Conservation (phyloP, 441 rosid genomes). For the Pelargonium citronellum region DNA sequence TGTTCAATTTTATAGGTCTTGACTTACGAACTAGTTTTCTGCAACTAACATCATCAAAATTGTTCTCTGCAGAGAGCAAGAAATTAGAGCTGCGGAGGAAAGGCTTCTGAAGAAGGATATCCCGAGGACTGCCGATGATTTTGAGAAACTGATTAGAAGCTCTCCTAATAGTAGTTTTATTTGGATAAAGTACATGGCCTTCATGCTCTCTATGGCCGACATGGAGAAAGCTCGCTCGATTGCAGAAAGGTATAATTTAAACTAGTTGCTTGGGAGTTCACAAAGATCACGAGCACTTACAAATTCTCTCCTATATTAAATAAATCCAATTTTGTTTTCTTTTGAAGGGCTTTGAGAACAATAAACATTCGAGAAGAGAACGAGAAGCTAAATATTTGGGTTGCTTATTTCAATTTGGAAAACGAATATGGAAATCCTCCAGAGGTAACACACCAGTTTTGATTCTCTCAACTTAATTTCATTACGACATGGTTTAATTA, state of each 20-base stretch:
- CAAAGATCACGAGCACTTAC: no score
- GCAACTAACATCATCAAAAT: slow-evolving; percentile 11
- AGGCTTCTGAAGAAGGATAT: slow-evolving; percentile 73
- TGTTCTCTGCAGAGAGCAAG: slow-evolving; percentile 55
- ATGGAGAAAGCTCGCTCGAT: slow-evolving; percentile 89
- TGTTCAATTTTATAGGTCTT: slow-evolving; percentile 14
- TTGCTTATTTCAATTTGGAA: slow-evolving; percentile 93
- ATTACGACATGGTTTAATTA: slow-evolving; percentile 16
- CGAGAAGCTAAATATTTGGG: slow-evolving; percentile 93
- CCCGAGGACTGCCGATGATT: slow-evolving; percentile 85
- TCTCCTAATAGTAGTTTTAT: slow-evolving; percentile 91
- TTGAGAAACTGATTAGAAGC: slow-evolving; percentile 80
- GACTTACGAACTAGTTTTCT: slow-evolving; percentile 1
- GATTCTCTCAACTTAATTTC: slow-evolving; percentile 1
- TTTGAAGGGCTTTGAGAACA: slow-evolving; percentile 79
- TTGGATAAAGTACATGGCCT: slow-evolving; percentile 93
- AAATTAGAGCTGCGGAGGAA: slow-evolving; percentile 89
- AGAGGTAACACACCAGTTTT: slow-evolving; percentile 45
- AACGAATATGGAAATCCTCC: slow-evolving; percentile 89
- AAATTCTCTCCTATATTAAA: not conserved
- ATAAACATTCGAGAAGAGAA: slow-evolving; percentile 84
- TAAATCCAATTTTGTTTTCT: slow-evolving; percentile 4
- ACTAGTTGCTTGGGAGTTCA: no score
- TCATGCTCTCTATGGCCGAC: slow-evolving; percentile 70
- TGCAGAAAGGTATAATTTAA: slow-evolving; percentile 69